Base-by-base conservation (phyloP, 2,329 filamentous ascomycete genomes). In the Colletotrichum godetiae region DNA sequence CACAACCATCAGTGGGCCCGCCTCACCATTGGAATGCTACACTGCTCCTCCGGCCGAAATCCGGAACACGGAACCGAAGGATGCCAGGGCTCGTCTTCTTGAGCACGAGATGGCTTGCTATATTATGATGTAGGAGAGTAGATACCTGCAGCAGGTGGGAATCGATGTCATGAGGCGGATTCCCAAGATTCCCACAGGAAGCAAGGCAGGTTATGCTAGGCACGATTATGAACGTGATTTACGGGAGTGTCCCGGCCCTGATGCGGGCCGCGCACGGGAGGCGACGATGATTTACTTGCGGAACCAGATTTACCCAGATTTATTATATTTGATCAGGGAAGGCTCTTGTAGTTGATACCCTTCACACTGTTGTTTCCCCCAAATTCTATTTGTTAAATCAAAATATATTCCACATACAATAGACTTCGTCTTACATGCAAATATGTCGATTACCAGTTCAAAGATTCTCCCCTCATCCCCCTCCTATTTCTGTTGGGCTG, bases 331-430 rank as follows among this genome's bases (percentile, higher is more conserved):
- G 33, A 49, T 58, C 56, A 53, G 67, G 67, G 55, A 69, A 58
- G 66, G 59, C 70, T 35, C 31, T 59, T 69, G 66, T 73, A 68
- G 53, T 69, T 46, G 71, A 73, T 73, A 73, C 71, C 71, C 71
- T 73, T 65, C 71, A 57, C 58, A 56, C 35, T 71, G 8, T 53
- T 58, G 22, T 69, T 61, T 55, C 22, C 27, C 22, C 27, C 53
- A 60, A 27, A 35, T 55, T 31, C 12, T 60, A 46, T 56, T 35
- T 35, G 19, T 42, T 29, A 35, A 65, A 24, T 31, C 15, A 46
- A 67, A 49, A 22, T 11, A 65, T 31, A 42, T 33, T 55, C 13
- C 52, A 27, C n/a, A 53, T 11, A 22, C 22, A 22, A 49, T 22
- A 49, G 19, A 49, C 19, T 10, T 22, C 33, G 29, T 42, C 12